A percentile compares a stretch with the other conserved stretches of the same genome.
phyloP scores from a whole-genome alignment of 306 rosid species.

The Lathyrus tuberosus region DNA sequence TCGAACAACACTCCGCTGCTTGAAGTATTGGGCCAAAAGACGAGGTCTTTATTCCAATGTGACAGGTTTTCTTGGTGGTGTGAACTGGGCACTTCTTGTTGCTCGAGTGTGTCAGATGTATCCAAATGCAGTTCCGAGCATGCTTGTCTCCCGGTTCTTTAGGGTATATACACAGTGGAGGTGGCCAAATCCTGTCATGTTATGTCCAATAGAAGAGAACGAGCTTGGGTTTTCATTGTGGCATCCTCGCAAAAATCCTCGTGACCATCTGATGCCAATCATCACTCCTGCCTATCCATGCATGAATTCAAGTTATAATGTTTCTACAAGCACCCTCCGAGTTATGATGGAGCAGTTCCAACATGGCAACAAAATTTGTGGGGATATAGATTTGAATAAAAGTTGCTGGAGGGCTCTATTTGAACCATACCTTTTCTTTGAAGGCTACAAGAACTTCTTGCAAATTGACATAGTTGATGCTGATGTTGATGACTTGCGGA shows the following conservation, averaged over 20 bases:
- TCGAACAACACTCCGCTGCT: too few species aligned
- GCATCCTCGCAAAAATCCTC: constrained; percentile 79
- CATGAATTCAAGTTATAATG: constrained; percentile 97
- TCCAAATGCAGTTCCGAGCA: too few species aligned
- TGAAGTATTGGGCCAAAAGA: too few species aligned
- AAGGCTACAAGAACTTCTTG: constrained; percentile 81
- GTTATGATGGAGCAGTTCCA: constrained; percentile 90
- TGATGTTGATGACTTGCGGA: constrained; percentile 74
- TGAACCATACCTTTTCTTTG: constrained; percentile 78
- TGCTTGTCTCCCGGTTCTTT: too few species aligned
- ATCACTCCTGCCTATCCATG: constrained; percentile 97
- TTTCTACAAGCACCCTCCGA: constrained; percentile 76
- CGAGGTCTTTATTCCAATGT: too few species aligned
- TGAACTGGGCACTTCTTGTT: too few species aligned
- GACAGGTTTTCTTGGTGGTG: too few species aligned
- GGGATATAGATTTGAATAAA: constrained; percentile 75
- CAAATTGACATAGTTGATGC: constrained; percentile 88
- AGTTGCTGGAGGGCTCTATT: constrained; percentile 75
- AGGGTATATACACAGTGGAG: too few species aligned
- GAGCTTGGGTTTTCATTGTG: too few species aligned
- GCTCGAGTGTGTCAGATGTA: too few species aligned
- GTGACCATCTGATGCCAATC: constrained; percentile 94
- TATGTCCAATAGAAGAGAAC: too few species aligned
- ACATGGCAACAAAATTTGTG: constrained; percentile 72
- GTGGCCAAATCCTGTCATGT: too few species aligned